Conservation (phyloP, 2,329 filamentous ascomycete genomes). For the Colletotrichum somersetense region DNA sequence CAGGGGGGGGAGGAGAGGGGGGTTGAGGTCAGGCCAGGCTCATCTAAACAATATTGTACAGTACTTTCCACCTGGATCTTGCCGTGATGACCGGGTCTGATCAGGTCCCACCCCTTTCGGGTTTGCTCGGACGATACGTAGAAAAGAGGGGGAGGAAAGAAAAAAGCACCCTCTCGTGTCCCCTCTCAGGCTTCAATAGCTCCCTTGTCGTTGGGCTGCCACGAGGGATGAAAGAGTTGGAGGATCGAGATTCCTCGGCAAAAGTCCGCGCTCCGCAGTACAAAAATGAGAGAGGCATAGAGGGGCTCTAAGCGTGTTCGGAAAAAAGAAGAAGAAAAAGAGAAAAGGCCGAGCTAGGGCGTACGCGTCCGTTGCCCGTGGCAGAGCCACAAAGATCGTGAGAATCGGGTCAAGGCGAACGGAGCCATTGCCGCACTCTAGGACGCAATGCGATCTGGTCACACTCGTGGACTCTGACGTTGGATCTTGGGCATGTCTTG, state of each 20-base stretch:
- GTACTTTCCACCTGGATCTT: background rate
- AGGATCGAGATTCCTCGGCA: constrained; percentile 11
- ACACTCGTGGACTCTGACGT: constrained; percentile 27
- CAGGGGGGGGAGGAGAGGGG: background rate
- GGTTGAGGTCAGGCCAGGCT: background rate
- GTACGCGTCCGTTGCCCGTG: background rate
- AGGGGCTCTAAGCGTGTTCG: background rate
- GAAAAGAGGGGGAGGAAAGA: background rate
- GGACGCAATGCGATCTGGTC: constrained; percentile 24
- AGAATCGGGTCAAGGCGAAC: background rate
- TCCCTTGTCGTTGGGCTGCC: constrained; percentile 37
- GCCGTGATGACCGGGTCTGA: constrained; percentile 11
- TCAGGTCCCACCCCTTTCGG: constrained; percentile 21
- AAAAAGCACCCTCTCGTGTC: background rate
- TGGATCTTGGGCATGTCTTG: constrained; percentile 26
- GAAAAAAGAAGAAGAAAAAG: background rate
- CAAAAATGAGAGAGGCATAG: background rate
- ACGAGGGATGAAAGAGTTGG: constrained; percentile 27
- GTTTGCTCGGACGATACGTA: constrained; percentile 23
- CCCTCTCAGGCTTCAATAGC: constrained; percentile 17
- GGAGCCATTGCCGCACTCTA: background rate
- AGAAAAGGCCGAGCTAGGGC: background rate
- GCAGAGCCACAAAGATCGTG: background rate
- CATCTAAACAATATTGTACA: background rate
- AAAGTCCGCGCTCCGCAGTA: constrained; percentile 21